Base-by-base conservation (phyloP, 1,284 basidiomycete species). In the Trichosporon asahii region DNA sequence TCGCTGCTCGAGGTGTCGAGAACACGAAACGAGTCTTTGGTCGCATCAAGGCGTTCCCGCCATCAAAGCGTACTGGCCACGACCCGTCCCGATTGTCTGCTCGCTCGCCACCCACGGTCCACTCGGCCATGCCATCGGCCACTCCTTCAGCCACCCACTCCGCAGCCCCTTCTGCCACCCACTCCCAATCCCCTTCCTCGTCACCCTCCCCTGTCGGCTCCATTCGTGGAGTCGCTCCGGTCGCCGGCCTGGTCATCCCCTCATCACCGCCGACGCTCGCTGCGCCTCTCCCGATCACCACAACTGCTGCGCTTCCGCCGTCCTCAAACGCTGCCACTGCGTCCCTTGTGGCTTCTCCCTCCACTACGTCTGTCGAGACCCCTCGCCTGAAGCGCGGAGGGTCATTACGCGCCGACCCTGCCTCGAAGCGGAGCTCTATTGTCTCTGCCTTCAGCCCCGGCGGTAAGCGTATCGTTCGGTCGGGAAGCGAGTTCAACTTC, bases 41-140 rank as follows among this genome's bases (percentile, higher is more conserved):
- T 27, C 76, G 75, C 60, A 70, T 80, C 66, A 78, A 78, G 70
- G 73, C 75, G 9, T 80, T 80, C 69, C 79, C 79, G 12, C 73
- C 71, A 23, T 63, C 73, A 14, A 66, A 64, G 55, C 68, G 64
- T 44, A 67, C 70, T 27, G 61, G 46, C 29, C 57, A 61, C 3
- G 57, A 61, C 53, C 53, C 23, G 33, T 7, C 18, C 27, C 37
- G 49, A 35, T 37, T 33, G 60, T 55, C 57, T 2, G 57, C 57
- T 31, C 57, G 57, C 15, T 61, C 57, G 15, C 57, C 57, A 18
- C 23, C 57, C 15, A 27, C 27, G 40, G n/a, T 53, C 27, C 55
- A 60, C 29, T 55, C 64, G 2, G 33, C 63, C 2, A 40, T 44
- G 63, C 63, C 63, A 11, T 64, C 63, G 35, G 63, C 63, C 14